phyloP scores from a whole-genome alignment of 441 rosid species.

The Aleurites moluccanus region DNA sequence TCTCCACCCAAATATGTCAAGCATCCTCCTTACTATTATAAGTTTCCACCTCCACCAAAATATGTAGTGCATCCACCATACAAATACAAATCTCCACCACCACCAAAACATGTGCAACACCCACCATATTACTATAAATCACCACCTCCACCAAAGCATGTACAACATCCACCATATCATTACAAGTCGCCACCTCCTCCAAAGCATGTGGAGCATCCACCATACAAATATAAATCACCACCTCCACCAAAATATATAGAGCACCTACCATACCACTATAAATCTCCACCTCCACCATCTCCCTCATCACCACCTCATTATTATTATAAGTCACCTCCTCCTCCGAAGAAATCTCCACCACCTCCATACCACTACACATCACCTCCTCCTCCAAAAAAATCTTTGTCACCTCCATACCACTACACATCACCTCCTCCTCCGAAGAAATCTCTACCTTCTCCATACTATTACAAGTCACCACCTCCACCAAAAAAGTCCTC shows the following conservation, averaged over 20 bases:
- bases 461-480: background rate
- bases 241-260: background rate
- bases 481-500: slow-evolving; percentile 12
- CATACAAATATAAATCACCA: slow-evolving; percentile 2
- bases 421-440: slow-evolving; percentile 6
- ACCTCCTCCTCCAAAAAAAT: slow-evolving; percentile 9
- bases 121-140: background rate
- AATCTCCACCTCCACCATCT: no score
- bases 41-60: slow-evolving; percentile 14
- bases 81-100: slow-evolving; percentile 8
- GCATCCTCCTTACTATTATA: slow-evolving; percentile 8
- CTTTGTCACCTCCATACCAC: background rate
- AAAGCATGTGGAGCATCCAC: background rate
- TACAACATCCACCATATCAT: no score
- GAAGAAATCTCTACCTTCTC: background rate
- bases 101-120: background rate
- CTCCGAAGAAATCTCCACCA: background rate
- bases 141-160: no score
- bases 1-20: background rate
- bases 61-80: slow-evolving; percentile 2
- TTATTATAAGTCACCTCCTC: background rate
- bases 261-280: no score
- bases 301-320: background rate
- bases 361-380: background rate
- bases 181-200: slow-evolving; percentile 9